Evolutionary conservation across 208 protist genomes (phyloP), one percentile per base, ranked within the genome.

Genomic region (Eutreptiella sp.): DNA sequence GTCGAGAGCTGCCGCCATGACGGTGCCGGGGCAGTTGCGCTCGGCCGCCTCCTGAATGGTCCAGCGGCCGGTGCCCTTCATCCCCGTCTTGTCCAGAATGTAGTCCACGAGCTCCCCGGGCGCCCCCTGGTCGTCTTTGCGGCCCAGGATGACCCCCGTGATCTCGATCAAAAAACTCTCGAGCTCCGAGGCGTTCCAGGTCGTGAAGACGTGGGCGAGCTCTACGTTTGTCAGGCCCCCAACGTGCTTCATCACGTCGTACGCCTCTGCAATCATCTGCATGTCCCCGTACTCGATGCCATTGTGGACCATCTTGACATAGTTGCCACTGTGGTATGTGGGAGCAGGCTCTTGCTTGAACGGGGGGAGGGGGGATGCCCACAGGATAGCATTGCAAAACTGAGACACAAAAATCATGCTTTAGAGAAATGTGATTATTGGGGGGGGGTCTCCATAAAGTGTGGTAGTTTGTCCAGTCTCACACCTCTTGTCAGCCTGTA

Each of bases 281-380:
- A 99, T 97, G 69, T 97, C 95, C 46, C 93, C 97, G 81, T 99
- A 99, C 79, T 99, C 96, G 43, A 97, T 97, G 43, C 94, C 95
- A 73, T 99, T 99, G 85, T 99, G 97, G 39, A 98, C 95, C 93
- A 96, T 96, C 79, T 99, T 99, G 29, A 99, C 96, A 68, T 94
- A 99, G 50, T 97, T 89, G 27, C 97, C 97, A n/a, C n/a, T n/a
- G n/a, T n/a, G n/a, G n/a, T n/a, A n/a, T n/a, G n/a, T n/a, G n/a
- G n/a, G n/a, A n/a, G n/a, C n/a, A n/a, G n/a, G n/a, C n/a, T n/a
- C n/a, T n/a, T n/a, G n/a, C n/a, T n/a, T n/a, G n/a, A n/a, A n/a
- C n/a, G n/a, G n/a, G n/a, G n/a, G n/a, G n/a, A n/a, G n/a, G n/a
- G n/a, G n/a, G n/a, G n/a, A n/a, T n/a, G n/a, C n/a, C n/a, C n/a